These are phyloP conservation scores for Boletellus sp. DNA, from an alignment of 768 basidiomycete species.

Conservation along the genomic window DNA sequence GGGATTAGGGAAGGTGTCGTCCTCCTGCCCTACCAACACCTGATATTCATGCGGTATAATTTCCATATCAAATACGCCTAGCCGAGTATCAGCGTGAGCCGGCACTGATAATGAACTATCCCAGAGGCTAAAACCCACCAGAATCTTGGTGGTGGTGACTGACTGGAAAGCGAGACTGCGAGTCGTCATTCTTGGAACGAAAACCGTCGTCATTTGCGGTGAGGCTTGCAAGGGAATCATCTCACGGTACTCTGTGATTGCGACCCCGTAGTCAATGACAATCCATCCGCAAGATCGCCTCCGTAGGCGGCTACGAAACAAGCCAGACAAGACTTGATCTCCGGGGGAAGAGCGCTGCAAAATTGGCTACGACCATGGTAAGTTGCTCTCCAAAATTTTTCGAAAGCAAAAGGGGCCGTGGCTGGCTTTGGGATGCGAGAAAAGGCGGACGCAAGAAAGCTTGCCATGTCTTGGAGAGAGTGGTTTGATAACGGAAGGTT, in stretches of 20 bases:
- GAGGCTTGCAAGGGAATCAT: conserved; percentile 10
- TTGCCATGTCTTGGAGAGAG: conserved; percentile 39
- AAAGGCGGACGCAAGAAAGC: conserved; percentile 52
- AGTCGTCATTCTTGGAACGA: conserved; percentile 16
- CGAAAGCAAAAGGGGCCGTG: conserved; percentile 50
- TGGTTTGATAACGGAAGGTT: conserved; percentile 37
- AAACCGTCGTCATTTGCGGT: conserved; percentile 8
- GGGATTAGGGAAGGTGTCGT: conserved; percentile 7
- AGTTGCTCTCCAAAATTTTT: conserved; percentile 54
- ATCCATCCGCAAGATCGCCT: conserved; percentile 43
- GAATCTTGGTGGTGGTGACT: conserved; percentile 8
- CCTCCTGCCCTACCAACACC: conserved; percentile 1
- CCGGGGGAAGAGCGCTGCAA: conserved; percentile 36
- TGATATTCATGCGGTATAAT: not conserved
- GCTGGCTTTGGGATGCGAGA: conserved; percentile 43
- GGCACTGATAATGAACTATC: conserved; percentile 14
- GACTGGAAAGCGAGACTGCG: not conserved
- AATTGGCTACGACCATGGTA: conserved; percentile 45
- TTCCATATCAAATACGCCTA: not conserved
- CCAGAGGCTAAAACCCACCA: conserved; percentile 13
- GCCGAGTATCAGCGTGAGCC: not conserved
- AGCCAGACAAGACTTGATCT: conserved; percentile 42
- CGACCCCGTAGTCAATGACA: conserved; percentile 37
- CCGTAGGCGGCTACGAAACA: conserved; percentile 47
- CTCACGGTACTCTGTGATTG: conserved; percentile 34